A percentile compares a stretch with the other conserved stretches of the same genome.
Evolutionary conservation across 805 yeast genomes (phyloP).

Genomic region (Saturnispora hagleri): DNA sequence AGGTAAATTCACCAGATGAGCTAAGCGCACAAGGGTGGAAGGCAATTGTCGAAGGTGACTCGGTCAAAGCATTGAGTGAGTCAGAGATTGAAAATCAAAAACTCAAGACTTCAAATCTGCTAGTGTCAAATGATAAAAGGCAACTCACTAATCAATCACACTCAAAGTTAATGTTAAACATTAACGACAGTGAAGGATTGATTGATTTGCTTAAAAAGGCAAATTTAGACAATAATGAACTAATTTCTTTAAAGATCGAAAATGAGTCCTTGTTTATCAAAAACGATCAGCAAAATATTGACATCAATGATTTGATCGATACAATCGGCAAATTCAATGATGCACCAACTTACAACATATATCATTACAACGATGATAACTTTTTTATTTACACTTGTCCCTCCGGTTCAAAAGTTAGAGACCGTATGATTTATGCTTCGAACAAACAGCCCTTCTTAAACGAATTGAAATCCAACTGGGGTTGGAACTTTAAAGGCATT

Average conservation of each 20-base stretch:
- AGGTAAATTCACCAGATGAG: constrained; percentile 33
- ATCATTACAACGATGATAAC: neutral
- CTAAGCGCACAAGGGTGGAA: constrained; percentile 41
- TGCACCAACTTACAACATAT: constrained; percentile 9
- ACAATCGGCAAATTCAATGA: neutral
- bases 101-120: constrained; percentile 36
- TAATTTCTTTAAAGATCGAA: constrained; percentile 4
- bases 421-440: constrained; percentile 88
- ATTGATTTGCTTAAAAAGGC: neutral
- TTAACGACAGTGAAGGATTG: neutral
- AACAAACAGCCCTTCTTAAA: constrained; percentile 54
- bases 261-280: constrained; percentile 4
- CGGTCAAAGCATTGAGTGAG: constrained; percentile 42
- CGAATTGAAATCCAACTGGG: constrained; percentile 33
- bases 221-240: neutral
- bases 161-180: constrained; percentile 4
- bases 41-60: constrained; percentile 27
- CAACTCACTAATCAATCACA: constrained; percentile 6
- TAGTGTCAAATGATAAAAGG: constrained; percentile 4
- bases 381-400: constrained; percentile 85
- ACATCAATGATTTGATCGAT: neutral
- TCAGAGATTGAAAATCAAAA: constrained; percentile 46
- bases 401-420: constrained; percentile 78
- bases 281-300: neutral
- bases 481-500: constrained; percentile 34